These are phyloP conservation scores for Penicillium sp. DNA, from an alignment of 2,329 filamentous ascomycete species.

Conservation along the genomic window DNA sequence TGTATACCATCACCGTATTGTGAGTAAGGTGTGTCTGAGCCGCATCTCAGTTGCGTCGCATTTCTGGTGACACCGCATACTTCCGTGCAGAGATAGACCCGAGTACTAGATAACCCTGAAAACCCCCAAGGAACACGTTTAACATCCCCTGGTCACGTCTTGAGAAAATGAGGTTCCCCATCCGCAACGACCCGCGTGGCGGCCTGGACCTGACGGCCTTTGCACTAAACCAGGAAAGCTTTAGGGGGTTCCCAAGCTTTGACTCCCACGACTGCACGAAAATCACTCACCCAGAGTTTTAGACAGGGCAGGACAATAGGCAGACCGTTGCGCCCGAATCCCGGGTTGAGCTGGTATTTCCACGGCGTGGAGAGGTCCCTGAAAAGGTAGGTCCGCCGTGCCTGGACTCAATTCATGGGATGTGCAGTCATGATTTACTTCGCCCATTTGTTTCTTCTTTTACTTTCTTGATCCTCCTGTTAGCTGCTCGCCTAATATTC, in stretches of 20 bases:
- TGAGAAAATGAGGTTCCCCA: neutral
- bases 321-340: too few relatives aligned
- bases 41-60: neutral
- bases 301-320: neutral
- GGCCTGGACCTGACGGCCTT: neutral
- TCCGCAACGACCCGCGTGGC: slow-evolving; percentile 4
- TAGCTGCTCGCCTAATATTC: neutral
- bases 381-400: neutral
- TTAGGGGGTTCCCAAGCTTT: neutral
- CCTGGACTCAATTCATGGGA: neutral
- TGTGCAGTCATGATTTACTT: neutral
- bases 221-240: neutral
- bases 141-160: too few relatives aligned
- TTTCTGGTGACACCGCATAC: neutral
- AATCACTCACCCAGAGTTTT: neutral
- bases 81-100: neutral
- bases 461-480: too few relatives aligned
- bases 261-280: neutral
- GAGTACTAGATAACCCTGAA: neutral
- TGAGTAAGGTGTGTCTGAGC: neutral
- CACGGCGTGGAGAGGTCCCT: neutral
- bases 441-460: too few relatives aligned
- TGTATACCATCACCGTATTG: neutral
- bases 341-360: neutral
- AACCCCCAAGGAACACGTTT: neutral